Base-by-base conservation (phyloP, 2,329 filamentous ascomycete genomes). In the Neopestalotiopsis sp. region DNA sequence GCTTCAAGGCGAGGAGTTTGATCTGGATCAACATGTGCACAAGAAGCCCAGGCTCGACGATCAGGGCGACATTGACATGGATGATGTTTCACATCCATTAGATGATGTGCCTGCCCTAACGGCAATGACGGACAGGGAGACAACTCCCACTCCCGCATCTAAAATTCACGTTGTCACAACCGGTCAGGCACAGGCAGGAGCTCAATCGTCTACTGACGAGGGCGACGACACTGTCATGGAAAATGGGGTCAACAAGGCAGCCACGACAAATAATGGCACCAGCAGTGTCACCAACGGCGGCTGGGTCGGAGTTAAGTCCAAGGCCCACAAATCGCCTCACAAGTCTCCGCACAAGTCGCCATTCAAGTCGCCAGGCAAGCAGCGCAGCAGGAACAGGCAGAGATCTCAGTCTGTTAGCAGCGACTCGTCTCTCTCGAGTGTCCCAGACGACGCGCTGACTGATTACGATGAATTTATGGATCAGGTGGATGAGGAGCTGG, bases 391-490 rank as follows among this genome's bases (percentile, higher is more conserved):
- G 70, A 75, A 75, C 65, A 72, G 63, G 17, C 38, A 17, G 72
- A 66, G 76, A 12, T 73, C 74, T 7, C 74, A 72, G 38, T 78
- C 77, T 13, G 69, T 77, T 34, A 78, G 76, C 69, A 79, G 77
- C 70, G 72, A 70, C 28, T 79, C 77, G 32, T 77, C 76, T 10
- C 72, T 79, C 13, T 78, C 76, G 5, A 78, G 76, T 4, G 76
- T 79, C 14, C 77, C 77, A 2, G 77, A 78, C 45, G 76, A 78
- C 64, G 73, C 73, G 17, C 74, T 75, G 12, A 75, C 77, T 68
- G 75, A 77, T 64, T 78, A 73, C 45, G 74, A 75, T 30, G 72
- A 74, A 56, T 78, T 75, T 68, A 73, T 77, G 73, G 75, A 74
- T 68, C 72, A 70, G 70, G 74, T 74, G 67, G 76, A 77, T 63